These are phyloP conservation scores for Limonium bicolor DNA, from an alignment of 148 eudicot genomes.

Conservation along the genomic window DNA sequence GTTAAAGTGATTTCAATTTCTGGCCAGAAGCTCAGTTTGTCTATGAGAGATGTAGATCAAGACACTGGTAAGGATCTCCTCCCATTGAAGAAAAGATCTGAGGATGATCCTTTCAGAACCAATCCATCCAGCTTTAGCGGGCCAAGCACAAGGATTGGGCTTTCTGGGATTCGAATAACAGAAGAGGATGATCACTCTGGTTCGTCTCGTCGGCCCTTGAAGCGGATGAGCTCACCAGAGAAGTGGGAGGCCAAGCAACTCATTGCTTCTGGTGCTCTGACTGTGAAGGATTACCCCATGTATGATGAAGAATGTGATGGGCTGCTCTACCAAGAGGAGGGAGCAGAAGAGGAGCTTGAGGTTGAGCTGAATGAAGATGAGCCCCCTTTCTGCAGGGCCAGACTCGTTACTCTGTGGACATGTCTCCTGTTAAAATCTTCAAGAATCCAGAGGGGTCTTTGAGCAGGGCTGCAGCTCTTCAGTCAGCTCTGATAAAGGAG, in stretches of 20 bases:
- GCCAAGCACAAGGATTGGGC: constrained; percentile 37
- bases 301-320: constrained; percentile 76
- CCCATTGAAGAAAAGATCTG: constrained; percentile 43
- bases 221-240: constrained; percentile 88
- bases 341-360: constrained; percentile 83
- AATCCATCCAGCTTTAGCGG: constrained; percentile 34
- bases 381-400: constrained; percentile 74
- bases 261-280: constrained; percentile 74
- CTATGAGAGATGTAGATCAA: constrained; percentile 92
- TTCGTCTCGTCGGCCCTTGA: constrained; percentile 56
- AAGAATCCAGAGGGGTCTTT: constrained; percentile 91
- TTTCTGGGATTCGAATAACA: constrained; percentile 56
- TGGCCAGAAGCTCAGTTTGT: constrained; percentile 60
- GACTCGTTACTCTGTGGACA: constrained; percentile 56
- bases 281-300: constrained; percentile 54
- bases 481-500: constrained; percentile 76
- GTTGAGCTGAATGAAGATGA: constrained; percentile 84
- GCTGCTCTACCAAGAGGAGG: constrained; percentile 64
- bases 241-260: constrained; percentile 88
- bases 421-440: constrained; percentile 88
- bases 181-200: constrained; percentile 44
- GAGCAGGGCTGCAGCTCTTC: constrained; percentile 88
- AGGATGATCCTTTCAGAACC: constrained; percentile 25
- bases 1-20: constrained; percentile 70
- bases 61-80: constrained; percentile 63